These are phyloP conservation scores for Evansstolkia leycettana DNA, from an alignment of 495 filamentous ascomycete genomes.

Conservation along the genomic window DNA sequence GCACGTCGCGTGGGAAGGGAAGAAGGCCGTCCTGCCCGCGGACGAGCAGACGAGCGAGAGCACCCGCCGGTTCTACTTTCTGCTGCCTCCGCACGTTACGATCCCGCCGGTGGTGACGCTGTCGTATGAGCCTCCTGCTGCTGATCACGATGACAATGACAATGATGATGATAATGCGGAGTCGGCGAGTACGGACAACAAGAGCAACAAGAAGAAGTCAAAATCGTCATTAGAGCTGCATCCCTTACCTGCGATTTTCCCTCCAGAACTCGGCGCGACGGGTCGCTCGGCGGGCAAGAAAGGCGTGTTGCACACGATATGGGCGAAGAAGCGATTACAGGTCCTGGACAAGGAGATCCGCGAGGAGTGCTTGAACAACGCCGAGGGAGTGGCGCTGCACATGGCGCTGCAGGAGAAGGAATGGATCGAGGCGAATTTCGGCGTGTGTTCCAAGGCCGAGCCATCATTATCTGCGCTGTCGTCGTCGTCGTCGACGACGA, in stretches of 20 bases:
- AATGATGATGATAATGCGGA: neutral
- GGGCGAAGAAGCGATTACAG: constrained; percentile 64
- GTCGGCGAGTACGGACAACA: constrained; percentile 1
- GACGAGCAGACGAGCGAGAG: constrained; percentile 43
- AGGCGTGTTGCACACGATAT: constrained; percentile 71
- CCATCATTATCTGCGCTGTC: too few species aligned
- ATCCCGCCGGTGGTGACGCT: constrained; percentile 61
- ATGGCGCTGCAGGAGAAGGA: constrained; percentile 72
- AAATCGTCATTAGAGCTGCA: constrained; percentile 44
- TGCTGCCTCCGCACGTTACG: constrained; percentile 52
- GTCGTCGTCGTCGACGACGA: neutral
- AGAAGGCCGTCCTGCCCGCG: constrained; percentile 51
- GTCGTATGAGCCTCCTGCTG: constrained; percentile 31
- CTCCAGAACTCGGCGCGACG: constrained; percentile 52
- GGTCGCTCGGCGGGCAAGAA: constrained; percentile 56
- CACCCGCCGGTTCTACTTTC: constrained; percentile 57
- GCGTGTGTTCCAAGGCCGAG: constrained; percentile 29
- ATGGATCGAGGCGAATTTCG: constrained; percentile 73
- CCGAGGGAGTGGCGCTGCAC: constrained; percentile 63
- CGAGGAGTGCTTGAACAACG: constrained; percentile 48
- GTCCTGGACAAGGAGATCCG: constrained; percentile 62
- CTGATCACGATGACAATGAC: constrained; percentile 7
- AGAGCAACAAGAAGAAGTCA: neutral
- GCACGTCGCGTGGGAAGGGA: constrained; percentile 69
- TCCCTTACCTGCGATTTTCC: constrained; percentile 72